Conservation (phyloP, 176 grass and related monocot genomes). For the maize (Zea mays) region DNA sequence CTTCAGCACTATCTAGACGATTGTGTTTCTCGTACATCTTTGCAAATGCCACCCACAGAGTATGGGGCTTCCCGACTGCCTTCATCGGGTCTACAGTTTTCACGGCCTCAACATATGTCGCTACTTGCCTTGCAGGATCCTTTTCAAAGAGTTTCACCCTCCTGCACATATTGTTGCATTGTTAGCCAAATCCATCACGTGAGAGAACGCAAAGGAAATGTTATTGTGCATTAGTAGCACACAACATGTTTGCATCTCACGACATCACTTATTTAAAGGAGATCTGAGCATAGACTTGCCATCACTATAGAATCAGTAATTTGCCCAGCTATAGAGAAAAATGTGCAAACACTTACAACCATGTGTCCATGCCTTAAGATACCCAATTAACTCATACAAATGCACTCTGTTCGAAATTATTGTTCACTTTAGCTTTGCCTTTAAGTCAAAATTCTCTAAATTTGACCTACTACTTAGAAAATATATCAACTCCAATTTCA, state of each 20-base stretch:
- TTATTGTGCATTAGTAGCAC: background rate
- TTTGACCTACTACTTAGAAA: background rate
- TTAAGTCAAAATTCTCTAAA: background rate
- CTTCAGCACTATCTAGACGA: conserved; percentile 69
- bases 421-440: background rate
- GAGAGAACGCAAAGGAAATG: background rate
- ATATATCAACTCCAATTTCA: background rate
- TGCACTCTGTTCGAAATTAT: background rate
- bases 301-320: background rate
- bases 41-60: conserved; percentile 77
- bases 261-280: background rate
- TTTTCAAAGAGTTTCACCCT: conserved; percentile 85
- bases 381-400: background rate
- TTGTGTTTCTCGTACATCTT: conserved; percentile 85
- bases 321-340: background rate
- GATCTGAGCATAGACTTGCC: background rate
- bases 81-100: conserved; percentile 89
- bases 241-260: background rate
- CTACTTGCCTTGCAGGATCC: conserved; percentile 63
- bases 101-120: conserved; percentile 80
- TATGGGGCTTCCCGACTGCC: conserved; percentile 84
- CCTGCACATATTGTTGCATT: conserved; percentile 45
- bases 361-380: background rate
- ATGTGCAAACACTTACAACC: background rate
- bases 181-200: conserved; percentile 34